These are phyloP conservation scores for Thermomyces lanuginosus DNA, from an alignment of 2,329 filamentous ascomycete species.

Conservation along the genomic window DNA sequence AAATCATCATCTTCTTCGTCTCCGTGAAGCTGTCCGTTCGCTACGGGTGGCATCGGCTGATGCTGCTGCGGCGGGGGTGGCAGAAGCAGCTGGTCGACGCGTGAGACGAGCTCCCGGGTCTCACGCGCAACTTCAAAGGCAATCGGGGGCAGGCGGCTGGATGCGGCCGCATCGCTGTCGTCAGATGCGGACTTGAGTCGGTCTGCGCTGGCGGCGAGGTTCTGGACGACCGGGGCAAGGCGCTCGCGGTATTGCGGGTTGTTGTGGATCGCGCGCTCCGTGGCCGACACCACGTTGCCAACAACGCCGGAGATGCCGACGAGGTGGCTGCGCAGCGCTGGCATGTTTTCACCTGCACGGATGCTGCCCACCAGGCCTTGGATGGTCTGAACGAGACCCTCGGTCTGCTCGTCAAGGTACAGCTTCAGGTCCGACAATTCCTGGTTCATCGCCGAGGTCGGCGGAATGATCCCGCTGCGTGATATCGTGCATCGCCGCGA, in stretches of 20 bases:
- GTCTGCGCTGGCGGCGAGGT: conserved; percentile 45
- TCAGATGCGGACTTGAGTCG: conserved; percentile 48
- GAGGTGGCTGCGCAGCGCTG: conserved; percentile 53
- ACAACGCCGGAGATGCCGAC: conserved; percentile 54
- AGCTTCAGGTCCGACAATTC: conserved; percentile 50
- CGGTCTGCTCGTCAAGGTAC: conserved; percentile 71
- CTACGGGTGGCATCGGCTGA: no score
- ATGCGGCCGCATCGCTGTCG: conserved; percentile 43
- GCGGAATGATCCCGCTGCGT: conserved; percentile 13
- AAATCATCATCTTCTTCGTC: conserved; percentile 24
- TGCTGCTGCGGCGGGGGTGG: no score
- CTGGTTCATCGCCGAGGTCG: conserved; percentile 28
- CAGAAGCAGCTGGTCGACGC: conserved; percentile 29
- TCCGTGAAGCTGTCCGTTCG: conserved; percentile 17
- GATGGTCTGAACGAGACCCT: conserved; percentile 60
- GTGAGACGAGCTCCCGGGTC: conserved; percentile 54
- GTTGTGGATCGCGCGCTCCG: conserved; percentile 38
- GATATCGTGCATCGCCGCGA: conserved; percentile 15
- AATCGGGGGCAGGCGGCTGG: conserved; percentile 58
- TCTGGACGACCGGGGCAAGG: conserved; percentile 24
- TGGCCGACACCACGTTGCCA: conserved; percentile 50
- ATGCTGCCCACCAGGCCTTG: conserved; percentile 64
- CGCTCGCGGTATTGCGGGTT: conserved; percentile 34
- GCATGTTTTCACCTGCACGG: conserved; percentile 46
- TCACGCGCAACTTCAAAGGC: conserved; percentile 76